Evolutionary conservation across 176 grass and related monocot species (phyloP).

Genomic region (Hordeum marinum): DNA sequence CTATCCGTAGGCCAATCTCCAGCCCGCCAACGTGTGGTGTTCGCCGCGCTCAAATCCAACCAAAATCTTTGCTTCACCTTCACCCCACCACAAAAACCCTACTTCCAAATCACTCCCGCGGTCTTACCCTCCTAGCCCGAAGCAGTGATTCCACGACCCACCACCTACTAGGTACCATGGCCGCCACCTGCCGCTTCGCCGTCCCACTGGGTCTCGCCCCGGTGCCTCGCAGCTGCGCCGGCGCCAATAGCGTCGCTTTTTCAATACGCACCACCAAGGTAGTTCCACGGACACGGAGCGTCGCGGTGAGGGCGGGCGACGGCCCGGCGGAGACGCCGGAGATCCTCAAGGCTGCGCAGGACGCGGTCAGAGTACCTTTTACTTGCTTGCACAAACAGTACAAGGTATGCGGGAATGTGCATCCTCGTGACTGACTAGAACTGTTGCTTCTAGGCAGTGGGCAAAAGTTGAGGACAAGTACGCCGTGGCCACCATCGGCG

Average conservation of each 20-base stretch:
- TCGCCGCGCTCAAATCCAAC: slow-evolving; percentile 10
- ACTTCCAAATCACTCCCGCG: neutral
- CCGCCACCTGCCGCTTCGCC: slow-evolving; percentile 29
- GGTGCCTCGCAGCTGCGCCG: neutral
- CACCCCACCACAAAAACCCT: neutral
- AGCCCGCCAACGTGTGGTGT: slow-evolving; percentile 29
- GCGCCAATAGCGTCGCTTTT: neutral
- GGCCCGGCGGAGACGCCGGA: neutral
- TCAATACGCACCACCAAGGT: neutral
- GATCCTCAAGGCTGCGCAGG: slow-evolving; percentile 13
- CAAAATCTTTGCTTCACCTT: slow-evolving; percentile 9
- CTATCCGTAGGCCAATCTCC: slow-evolving; percentile 35
- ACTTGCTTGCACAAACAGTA: neutral
- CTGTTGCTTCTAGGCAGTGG: slow-evolving; percentile 84
- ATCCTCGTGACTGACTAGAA: slow-evolving; percentile 14
- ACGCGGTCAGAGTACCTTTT: slow-evolving; percentile 16
- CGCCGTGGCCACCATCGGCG: slow-evolving; percentile 61
- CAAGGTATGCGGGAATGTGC: slow-evolving; percentile 5
- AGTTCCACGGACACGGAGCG: neutral
- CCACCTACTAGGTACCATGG: slow-evolving; percentile 3
- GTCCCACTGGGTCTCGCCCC: slow-evolving; percentile 22
- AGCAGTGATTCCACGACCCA: no score
- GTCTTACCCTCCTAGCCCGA: neutral
- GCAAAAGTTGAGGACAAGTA: slow-evolving; percentile 97
- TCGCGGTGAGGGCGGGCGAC: neutral